Base-by-base conservation (phyloP, 2,329 filamentous ascomycete genomes). In the Neofusicoccum ribis region DNA sequence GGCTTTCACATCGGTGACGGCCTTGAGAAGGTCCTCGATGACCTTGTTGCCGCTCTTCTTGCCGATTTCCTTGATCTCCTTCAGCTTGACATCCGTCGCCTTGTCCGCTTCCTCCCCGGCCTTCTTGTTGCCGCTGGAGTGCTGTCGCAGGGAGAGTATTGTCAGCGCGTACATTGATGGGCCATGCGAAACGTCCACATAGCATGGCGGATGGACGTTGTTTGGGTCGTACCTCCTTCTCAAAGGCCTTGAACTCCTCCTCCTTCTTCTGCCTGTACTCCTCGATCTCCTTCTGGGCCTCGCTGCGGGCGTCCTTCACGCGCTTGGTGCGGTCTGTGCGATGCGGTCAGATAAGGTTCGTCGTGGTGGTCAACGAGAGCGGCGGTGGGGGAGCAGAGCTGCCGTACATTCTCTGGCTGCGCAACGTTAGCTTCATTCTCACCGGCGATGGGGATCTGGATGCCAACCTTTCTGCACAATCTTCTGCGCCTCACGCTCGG, bases 231-330 rank as follows among this genome's bases (percentile, higher is more conserved):
- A 90, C 88, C 86, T 91, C 86, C 69, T 92, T 86, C 84, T 98
- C 93, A 74, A 96, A 98, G 77, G 91, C 90, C 85, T 95, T 94
- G 84, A 93, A 98, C 80, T 98, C 94, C 41, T 91, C 86, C 75
- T 99, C 95, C 84, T 97, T 99, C 73, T 89, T 82, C 74, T 89
- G 87, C 78, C 89, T 88, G 84, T 99, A 98, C 65, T 92, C 90
- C 70, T 97, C 91, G 75, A 99, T 97, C 80, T 99, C 94, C 82
- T 96, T 96, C 83, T 97, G 96, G 68, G 95, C 95, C 81, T 99
- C 95, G 76, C 91, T 89, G 76, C 94, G 91, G 69, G 95, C 95
- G 83, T 98, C 95, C 82, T 92, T 96, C 81, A 99, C 92, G 77
- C 93, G 89, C 85, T 97, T 97, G 68, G 95, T 97, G 76, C 95